Conservation (phyloP, 2,329 filamentous ascomycete species). For the Dactylellina haptotyla region DNA sequence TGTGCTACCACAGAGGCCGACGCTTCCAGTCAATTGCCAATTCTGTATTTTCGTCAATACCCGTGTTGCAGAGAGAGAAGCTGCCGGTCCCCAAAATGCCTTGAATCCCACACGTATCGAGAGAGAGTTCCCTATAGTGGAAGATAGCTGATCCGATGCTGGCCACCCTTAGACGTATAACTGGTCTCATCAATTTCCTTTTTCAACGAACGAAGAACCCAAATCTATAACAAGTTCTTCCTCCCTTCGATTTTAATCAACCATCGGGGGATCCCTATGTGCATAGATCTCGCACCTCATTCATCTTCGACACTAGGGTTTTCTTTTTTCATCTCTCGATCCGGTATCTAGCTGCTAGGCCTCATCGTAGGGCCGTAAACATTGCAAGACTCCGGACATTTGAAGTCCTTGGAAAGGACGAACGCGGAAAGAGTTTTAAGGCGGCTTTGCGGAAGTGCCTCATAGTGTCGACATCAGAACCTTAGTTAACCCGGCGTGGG, state of each 20-base stretch:
- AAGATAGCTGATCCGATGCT: constrained; percentile 51
- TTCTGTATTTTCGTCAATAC: constrained; percentile 53
- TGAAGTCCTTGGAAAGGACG: constrained; percentile 33
- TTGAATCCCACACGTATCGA: constrained; percentile 22
- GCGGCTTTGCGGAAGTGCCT: constrained; percentile 40
- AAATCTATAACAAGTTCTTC: constrained; percentile 35
- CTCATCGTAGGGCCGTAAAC: constrained; percentile 5
- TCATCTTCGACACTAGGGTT: constrained; percentile 23
- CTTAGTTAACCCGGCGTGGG: constrained; percentile 41
- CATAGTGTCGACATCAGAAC: constrained; percentile 49
- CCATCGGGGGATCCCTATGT: constrained; percentile 42
- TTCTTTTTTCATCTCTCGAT: constrained; percentile 23
- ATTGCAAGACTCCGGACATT: constrained; percentile 14
- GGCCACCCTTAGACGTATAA: constrained; percentile 51
- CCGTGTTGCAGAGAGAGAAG: constrained; percentile 24
- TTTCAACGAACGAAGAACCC: constrained; percentile 46
- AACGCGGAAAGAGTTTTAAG: constrained; percentile 54
- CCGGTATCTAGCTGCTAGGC: constrained; percentile 20
- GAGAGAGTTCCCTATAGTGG: constrained; percentile 52
- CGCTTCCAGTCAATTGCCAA: constrained; percentile 49
- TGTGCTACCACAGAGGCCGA: constrained; percentile 52
- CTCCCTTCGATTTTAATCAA: constrained; percentile 26
- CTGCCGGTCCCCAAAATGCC: constrained; percentile 33
- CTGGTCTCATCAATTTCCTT: constrained; percentile 47
- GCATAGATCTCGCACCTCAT: constrained; percentile 34